These are phyloP conservation scores for Aspergillus unguis DNA, from an alignment of 2,329 filamentous ascomycete genomes.

Conservation along the genomic window DNA sequence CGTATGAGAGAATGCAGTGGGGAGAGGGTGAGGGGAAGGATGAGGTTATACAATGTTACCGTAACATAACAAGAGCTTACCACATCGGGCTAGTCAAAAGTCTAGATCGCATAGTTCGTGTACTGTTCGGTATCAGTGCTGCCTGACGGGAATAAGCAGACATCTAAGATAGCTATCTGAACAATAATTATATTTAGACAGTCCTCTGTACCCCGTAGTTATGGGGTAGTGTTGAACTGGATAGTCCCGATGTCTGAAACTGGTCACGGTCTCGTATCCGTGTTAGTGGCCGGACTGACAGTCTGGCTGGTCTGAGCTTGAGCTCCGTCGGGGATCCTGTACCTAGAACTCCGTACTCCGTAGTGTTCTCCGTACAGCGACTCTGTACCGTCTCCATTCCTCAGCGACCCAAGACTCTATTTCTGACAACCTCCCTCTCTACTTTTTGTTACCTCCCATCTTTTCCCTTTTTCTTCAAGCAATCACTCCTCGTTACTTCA, in stretches of 20 bases:
- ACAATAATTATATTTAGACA: background rate
- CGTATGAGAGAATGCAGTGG: background rate
- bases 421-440: background rate
- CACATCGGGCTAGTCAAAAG: background rate
- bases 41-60: constrained; percentile 7
- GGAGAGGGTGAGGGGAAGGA: background rate
- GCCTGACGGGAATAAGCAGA: background rate
- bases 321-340: background rate
- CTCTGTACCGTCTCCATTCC: background rate
- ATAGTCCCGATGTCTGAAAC: too few species aligned
- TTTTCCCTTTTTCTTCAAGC: background rate
- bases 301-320: background rate
- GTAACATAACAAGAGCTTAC: constrained; percentile 14
- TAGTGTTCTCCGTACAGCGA: too few species aligned
- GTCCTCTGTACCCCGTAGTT: too few species aligned
- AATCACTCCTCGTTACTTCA: background rate
- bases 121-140: constrained; percentile 2
- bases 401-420: background rate
- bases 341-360: too few species aligned
- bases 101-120: background rate
- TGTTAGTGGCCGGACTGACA: background rate
- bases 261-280: background rate
- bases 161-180: background rate
- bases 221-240: background rate
- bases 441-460: background rate